Base-by-base conservation (phyloP, 805 yeast species). In the Myxozyma kluyveri region DNA sequence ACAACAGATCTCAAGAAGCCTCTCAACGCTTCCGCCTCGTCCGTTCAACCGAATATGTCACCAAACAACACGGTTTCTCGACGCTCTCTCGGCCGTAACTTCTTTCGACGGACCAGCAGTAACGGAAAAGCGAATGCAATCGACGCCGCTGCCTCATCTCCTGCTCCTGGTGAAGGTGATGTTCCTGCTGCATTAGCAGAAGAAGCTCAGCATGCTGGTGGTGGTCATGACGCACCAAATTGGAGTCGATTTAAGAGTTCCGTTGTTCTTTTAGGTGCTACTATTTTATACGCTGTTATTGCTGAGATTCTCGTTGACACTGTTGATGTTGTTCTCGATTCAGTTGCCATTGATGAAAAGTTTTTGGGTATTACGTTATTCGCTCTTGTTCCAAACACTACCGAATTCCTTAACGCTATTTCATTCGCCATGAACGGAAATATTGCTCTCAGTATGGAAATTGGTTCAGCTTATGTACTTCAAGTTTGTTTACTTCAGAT, bases 351-450 rank as follows among this genome's bases (percentile, higher is more conserved):
- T 46, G 80, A 86, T 62, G 96, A 96, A 18, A 91, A 93, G 65
- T 83, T 93, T 65, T 74, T 93, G 38, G 99, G 99, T 4, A 75
- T 93, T 61, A 91, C 98, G 0, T 86, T 93, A 1, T 93, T 93
- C 72, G 98, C 99, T 0, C 73, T 93, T 40, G 96, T 93, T 24
- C 99, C 99, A 10, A 93, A 90, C 65, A 88, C 98, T 4, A 93
- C 99, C 0, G 99, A 93, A 70, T 93, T 93, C 63, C 77, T 93
- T 52, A 93, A 93, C 69, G 99, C 98, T 63, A 90, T 93, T 51
- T 89, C 96, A 23, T 93, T 93, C 73, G 99, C 99, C 0, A 81
- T 88, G 61, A 82, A 91, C 61, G 99, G 99, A 1, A 93, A 93
- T 61, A 96, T 93, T 49, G 96, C 99, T 0, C 73, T 93, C 42